Evolutionary conservation across 139 green algal species (phyloP).

Genomic region (Trebouxia sp.): DNA sequence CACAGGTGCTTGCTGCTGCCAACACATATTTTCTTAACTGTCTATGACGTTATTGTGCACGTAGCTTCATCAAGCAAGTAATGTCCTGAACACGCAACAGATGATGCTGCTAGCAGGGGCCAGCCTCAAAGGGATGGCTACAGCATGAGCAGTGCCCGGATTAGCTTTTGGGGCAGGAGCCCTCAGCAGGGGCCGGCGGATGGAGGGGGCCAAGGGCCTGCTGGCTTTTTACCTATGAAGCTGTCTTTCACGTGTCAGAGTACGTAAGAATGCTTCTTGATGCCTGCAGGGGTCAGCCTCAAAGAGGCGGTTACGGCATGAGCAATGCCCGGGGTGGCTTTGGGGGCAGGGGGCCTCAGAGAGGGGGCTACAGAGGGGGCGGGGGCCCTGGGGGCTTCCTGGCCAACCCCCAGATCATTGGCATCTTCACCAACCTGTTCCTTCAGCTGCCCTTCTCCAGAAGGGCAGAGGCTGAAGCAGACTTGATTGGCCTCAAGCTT

Average conservation of each 20-base stretch:
- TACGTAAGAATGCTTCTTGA: background rate
- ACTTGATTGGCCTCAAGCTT: conserved; percentile 62
- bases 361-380: background rate
- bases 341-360: background rate
- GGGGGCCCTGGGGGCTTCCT: background rate
- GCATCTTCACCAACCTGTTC: conserved; percentile 50
- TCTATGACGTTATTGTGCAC: background rate
- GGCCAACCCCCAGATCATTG: conserved; percentile 27
- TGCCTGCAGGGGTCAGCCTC: background rate
- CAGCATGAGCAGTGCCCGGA: no score
- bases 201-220: background rate
- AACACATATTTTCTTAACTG: no score
- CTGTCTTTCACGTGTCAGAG: background rate
- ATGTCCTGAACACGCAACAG: no score
- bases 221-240: background rate
- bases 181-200: background rate
- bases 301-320: conserved; percentile 9
- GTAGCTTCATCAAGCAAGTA: background rate
- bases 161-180: background rate
- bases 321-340: conserved; percentile 4
- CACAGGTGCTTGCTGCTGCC: no score
- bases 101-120: no score
- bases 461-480: conserved; percentile 54
- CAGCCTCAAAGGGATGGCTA: no score
- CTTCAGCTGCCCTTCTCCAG: conserved; percentile 43